Base-by-base conservation (phyloP, 1,284 basidiomycete species). In the Trametes hirsuta region DNA sequence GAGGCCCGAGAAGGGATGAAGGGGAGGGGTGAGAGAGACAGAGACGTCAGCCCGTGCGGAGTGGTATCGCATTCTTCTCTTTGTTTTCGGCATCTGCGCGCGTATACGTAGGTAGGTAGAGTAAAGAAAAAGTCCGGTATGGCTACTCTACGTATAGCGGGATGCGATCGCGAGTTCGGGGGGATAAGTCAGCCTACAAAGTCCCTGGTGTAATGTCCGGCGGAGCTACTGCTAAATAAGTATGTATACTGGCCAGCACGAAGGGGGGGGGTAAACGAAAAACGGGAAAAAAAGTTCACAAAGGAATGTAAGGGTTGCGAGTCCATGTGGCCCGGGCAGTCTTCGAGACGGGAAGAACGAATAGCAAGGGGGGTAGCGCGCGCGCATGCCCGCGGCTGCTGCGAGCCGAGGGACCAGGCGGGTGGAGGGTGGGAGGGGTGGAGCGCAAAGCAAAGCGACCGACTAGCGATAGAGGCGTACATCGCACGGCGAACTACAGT, bases 401-500 rank as follows among this genome's bases (percentile, higher is more conserved):
- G 39, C 46, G 54, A 57, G 60, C 60, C 44, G 47, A 36, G 39
- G 45, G 41, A 50, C 49, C 52, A 22, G 18, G 54, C 34, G 5
- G 44, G 50, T 48, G 48, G 39, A 11, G 8, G 45, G 14, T 35
- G 50, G 37, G 51, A 12, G 44, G 34, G 37, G 21, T 35, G 4
- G 8, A 30, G 44, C 42, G 34, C 34, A 34, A 39, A 39, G 41
- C 25, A 41, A 42, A 61, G 49, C 24, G 52, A 63, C 57, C 56
- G 54, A 61, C 59, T 66, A 65, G 61, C 61, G 64, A 54, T 55
- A 36, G 39, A 53, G 22, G 44, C 58, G 61, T 65, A 63, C 59
- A 39, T 55, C 22, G 61, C 61, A 65, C 59, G 61, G 54, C 22
- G 47, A 55, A 58, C 53, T 62, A 65, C 64, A 65, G 58, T 66